phyloP scores from a whole-genome alignment of 768 basidiomycete species.

The Boletus edulis region DNA sequence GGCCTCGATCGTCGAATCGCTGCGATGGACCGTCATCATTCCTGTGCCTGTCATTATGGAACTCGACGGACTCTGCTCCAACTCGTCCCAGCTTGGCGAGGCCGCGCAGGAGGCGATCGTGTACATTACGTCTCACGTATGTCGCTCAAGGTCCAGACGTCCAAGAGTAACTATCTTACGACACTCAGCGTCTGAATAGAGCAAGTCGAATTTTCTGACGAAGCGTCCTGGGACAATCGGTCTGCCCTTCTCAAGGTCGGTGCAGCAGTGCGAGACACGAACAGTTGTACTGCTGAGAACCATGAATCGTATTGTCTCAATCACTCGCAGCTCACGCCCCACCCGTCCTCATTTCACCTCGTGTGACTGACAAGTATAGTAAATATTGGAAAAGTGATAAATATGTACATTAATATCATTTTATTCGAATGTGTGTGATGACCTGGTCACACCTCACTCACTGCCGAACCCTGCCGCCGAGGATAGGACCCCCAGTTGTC shows the following conservation, averaged over 20 bases:
- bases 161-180: constrained; percentile 88
- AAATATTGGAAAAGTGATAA: too few species aligned
- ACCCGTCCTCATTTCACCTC: too few species aligned
- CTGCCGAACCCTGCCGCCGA: too few species aligned
- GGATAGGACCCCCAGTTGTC: too few species aligned
- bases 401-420: too few species aligned
- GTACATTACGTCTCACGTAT: constrained; percentile 70
- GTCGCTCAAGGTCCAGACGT: constrained; percentile 92
- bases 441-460: too few species aligned
- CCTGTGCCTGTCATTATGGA: constrained; percentile 97
- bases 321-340: too few species aligned
- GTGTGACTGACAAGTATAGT: too few species aligned
- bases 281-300: constrained; percentile 12
- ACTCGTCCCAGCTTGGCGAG: constrained; percentile 64
- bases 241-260: constrained; percentile 58
- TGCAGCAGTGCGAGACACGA: constrained; percentile 36
- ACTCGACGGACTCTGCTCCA: constrained; percentile 82
- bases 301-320: too few species aligned
- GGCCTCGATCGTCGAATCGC: constrained; percentile 70
- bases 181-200: constrained; percentile 85
- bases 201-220: constrained; percentile 66
- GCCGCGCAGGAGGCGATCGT: constrained; percentile 70
- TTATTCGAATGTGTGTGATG: too few species aligned
- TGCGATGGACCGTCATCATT: constrained; percentile 84
- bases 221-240: constrained; percentile 62